These are phyloP conservation scores for Termitomyces sp. DNA, from an alignment of 768 basidiomycete genomes.

Conservation along the genomic window DNA sequence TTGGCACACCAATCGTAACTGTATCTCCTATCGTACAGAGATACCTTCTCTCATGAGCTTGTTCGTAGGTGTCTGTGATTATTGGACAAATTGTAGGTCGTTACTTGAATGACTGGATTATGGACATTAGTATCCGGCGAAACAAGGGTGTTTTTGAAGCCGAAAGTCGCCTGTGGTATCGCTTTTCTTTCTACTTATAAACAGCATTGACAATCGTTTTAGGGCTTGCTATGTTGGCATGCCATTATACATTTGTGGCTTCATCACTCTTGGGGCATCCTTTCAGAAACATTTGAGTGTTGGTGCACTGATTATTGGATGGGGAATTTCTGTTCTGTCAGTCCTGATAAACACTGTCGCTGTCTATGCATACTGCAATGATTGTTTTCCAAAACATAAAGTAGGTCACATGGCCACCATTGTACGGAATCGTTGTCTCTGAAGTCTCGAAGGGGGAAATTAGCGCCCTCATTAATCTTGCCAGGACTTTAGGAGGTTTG, in stretches of 20 bases:
- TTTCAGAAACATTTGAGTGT: slow-evolving; percentile 41
- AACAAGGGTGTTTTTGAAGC: slow-evolving; percentile 37
- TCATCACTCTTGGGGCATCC: slow-evolving; percentile 44
- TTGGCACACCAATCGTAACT: slow-evolving; percentile 32
- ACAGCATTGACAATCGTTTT: neutral
- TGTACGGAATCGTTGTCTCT: neutral
- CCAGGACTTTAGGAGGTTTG: slow-evolving; percentile 40
- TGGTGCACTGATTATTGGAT: slow-evolving; percentile 50
- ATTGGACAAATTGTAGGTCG: slow-evolving; percentile 32
- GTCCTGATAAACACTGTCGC: slow-evolving; percentile 50
- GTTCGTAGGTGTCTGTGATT: slow-evolving; percentile 25
- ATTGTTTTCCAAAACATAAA: slow-evolving; percentile 42
- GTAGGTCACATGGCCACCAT: slow-evolving; percentile 13
- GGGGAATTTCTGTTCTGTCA: slow-evolving; percentile 47
- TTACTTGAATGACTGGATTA: slow-evolving; percentile 32
- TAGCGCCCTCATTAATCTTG: slow-evolving; percentile 48
- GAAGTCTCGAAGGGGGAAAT: slow-evolving; percentile 39
- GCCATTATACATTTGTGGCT: slow-evolving; percentile 48
- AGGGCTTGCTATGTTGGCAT: slow-evolving; percentile 51
- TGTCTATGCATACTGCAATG: slow-evolving; percentile 46
- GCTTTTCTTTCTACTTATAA: neutral
- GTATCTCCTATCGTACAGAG: neutral
- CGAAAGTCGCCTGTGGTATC: slow-evolving; percentile 43
- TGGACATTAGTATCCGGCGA: slow-evolving; percentile 23
- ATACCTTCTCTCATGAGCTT: neutral